Evolutionary conservation across 495 filamentous ascomycete genomes (phyloP).

Genomic region (Astrothelium macrocarpum): DNA sequence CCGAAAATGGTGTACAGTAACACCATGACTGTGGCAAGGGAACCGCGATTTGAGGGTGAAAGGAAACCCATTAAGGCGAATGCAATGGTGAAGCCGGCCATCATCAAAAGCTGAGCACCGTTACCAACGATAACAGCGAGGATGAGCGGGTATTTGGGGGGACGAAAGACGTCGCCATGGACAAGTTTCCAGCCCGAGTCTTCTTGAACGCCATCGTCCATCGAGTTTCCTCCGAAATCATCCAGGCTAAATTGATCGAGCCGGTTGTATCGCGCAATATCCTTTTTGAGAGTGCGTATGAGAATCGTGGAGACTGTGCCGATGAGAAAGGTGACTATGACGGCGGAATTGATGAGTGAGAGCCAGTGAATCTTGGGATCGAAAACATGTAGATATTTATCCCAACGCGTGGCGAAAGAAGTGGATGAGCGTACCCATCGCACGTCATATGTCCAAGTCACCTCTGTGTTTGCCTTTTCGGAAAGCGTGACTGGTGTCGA

Average conservation of each 20-base stretch:
- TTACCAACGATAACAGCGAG: conserved; percentile 86
- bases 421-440: conserved; percentile 71
- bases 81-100: conserved; percentile 85
- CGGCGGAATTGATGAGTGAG: conserved; percentile 84
- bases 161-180: conserved; percentile 93
- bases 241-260: conserved; percentile 80
- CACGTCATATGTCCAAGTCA: conserved; percentile 85
- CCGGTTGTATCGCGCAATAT: conserved; percentile 91
- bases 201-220: conserved; percentile 92
- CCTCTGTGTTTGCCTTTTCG: conserved; percentile 57
- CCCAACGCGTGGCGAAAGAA: conserved; percentile 93
- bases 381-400: conserved; percentile 92
- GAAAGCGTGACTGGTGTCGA: conserved; percentile 44
- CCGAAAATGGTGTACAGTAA: conserved; percentile 87
- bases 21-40: conserved; percentile 82
- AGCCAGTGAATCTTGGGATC: conserved; percentile 98
- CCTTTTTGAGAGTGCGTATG: conserved; percentile 75
- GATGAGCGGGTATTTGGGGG: conserved; percentile 70
- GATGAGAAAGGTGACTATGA: conserved; percentile 86
- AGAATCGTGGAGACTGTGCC: conserved; percentile 85
- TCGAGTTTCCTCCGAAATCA: conserved; percentile 62
- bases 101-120: conserved; percentile 92
- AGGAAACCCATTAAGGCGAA: conserved; percentile 92
- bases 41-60: conserved; percentile 88
- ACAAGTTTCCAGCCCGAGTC: conserved; percentile 98